Conservation (phyloP, 108 stramenopile genomes). For the Mediolabrus comicus region DNA sequence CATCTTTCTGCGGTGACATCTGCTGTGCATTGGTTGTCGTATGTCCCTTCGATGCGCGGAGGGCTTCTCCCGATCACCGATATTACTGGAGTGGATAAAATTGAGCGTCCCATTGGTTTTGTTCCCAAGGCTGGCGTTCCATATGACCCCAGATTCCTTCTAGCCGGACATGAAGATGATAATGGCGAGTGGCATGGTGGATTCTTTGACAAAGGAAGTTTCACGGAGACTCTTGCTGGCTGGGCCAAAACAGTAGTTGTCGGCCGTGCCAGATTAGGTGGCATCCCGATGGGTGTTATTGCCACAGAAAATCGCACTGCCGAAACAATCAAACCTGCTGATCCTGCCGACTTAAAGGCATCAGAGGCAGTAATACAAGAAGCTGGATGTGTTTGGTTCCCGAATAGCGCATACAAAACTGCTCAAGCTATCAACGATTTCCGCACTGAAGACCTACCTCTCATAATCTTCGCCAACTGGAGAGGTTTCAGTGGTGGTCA, state of each 20-base stretch:
- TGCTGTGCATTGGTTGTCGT: conserved; percentile 94
- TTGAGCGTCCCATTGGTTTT: conserved; percentile 89
- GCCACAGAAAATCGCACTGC: conserved; percentile 95
- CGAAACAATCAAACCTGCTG: conserved; percentile 94
- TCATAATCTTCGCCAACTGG: conserved; percentile 99
- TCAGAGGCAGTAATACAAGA: conserved; percentile 91
- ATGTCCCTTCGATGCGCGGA: conserved; percentile 85
- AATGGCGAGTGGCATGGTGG: conserved; percentile 86
- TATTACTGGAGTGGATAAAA: conserved; percentile 88
- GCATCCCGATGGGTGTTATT: conserved; percentile 97
- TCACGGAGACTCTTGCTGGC: conserved; percentile 93
- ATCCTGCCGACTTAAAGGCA: conserved; percentile 95
- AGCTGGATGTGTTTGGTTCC: conserved; percentile 99
- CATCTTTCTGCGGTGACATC: conserved; percentile 89
- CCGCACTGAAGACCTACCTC: conserved; percentile 94
- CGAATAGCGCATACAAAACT: conserved; percentile 99
- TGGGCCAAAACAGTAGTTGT: conserved; percentile 99
- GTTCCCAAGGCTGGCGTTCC: conserved; percentile 77
- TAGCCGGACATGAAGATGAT: conserved; percentile 82
- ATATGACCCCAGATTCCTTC: conserved; percentile 92
- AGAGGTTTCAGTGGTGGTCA: conserved; percentile 99
- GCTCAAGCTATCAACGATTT: conserved; percentile 99
- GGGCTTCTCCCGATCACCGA: conserved; percentile 85
- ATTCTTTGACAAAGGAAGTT: conserved; percentile 97
- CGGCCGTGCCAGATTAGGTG: conserved; percentile 96